These are phyloP conservation scores for Myrica gale DNA, from an alignment of 306 rosid genomes.

Conservation along the genomic window DNA sequence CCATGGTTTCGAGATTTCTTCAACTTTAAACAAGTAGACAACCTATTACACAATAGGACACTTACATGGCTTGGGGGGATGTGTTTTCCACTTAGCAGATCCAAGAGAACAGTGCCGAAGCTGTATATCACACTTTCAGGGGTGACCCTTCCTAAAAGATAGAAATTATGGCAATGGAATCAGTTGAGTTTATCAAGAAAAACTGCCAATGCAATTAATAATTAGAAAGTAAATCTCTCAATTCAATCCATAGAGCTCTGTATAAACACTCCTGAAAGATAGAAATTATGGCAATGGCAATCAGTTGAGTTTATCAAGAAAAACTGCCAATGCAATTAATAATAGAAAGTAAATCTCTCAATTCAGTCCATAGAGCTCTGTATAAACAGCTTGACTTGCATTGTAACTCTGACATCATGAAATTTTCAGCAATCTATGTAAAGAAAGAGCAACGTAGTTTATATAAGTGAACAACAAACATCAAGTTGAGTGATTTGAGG, in stretches of 20 bases:
- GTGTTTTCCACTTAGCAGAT: constrained; percentile 96
- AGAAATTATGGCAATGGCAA: constrained; percentile 14
- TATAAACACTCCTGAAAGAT: not conserved
- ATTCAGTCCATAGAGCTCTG: not conserved
- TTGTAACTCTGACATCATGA: not conserved
- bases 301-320: constrained; percentile 13
- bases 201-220: not conserved
- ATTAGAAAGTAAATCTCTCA: not conserved
- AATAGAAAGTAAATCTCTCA: not conserved
- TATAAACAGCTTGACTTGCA: not conserved
- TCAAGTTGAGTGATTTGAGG: not conserved
- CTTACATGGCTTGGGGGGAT: constrained; percentile 98
- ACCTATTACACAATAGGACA: constrained; percentile 15
- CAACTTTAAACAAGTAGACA: not conserved
- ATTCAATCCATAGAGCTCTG: not conserved
- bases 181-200: constrained; percentile 13
- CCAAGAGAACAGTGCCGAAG: constrained; percentile 93
- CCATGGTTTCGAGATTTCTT: not conserved
- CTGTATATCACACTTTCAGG: constrained; percentile 97
- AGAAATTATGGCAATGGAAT: constrained; percentile 14
- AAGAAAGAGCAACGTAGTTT: not conserved
- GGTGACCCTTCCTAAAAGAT: constrained; percentile 82
- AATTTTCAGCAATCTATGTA: not conserved
- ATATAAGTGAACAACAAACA: not conserved
- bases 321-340: not conserved